Conservation (phyloP, 148 eudicot species). For the Fagopyrum tataricum region DNA sequence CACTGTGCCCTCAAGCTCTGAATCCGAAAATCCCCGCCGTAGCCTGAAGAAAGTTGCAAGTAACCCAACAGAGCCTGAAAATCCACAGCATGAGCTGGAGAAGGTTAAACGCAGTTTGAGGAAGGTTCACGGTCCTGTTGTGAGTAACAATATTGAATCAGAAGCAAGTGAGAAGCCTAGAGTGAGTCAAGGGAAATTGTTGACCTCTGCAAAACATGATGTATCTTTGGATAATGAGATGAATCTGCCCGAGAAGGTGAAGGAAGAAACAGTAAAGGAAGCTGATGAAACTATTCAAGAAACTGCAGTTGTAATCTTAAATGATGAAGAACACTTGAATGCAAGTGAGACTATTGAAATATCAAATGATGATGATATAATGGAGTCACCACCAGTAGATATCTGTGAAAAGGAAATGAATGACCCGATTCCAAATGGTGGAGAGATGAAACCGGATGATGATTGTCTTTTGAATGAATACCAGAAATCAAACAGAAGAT, state of each 20-base stretch:
- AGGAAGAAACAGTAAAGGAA: slow-evolving; percentile 19
- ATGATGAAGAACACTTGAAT: slow-evolving; percentile 17
- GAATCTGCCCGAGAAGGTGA: slow-evolving; percentile 22
- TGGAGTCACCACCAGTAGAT: slow-evolving; percentile 23
- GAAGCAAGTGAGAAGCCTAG: slow-evolving; percentile 21
- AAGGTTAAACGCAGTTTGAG: slow-evolving; percentile 52
- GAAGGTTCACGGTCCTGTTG: slow-evolving; percentile 40
- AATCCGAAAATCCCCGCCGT: slow-evolving; percentile 42
- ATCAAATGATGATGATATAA: slow-evolving; percentile 23
- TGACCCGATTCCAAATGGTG: slow-evolving; percentile 23
- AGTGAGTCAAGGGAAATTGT: slow-evolving; percentile 19
- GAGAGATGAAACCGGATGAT: slow-evolving; percentile 26
- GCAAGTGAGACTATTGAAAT: slow-evolving; percentile 20
- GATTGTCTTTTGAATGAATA: slow-evolving; percentile 23
- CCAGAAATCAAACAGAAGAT: slow-evolving; percentile 36
- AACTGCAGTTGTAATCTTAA: slow-evolving; percentile 9
- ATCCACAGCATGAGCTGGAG: slow-evolving; percentile 47
- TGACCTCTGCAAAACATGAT: slow-evolving; percentile 18
- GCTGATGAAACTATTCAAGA: slow-evolving; percentile 22
- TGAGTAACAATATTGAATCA: slow-evolving; percentile 23
- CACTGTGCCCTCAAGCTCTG: slow-evolving; percentile 30
- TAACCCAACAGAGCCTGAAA: slow-evolving; percentile 37
- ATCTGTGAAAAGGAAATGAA: slow-evolving; percentile 24
- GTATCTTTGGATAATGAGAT: slow-evolving; percentile 18
- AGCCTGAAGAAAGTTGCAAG: slow-evolving; percentile 32